These are phyloP conservation scores for Caryopteris hybrid DNA, from an alignment of 305 asterid genomes.

Conservation along the genomic window DNA sequence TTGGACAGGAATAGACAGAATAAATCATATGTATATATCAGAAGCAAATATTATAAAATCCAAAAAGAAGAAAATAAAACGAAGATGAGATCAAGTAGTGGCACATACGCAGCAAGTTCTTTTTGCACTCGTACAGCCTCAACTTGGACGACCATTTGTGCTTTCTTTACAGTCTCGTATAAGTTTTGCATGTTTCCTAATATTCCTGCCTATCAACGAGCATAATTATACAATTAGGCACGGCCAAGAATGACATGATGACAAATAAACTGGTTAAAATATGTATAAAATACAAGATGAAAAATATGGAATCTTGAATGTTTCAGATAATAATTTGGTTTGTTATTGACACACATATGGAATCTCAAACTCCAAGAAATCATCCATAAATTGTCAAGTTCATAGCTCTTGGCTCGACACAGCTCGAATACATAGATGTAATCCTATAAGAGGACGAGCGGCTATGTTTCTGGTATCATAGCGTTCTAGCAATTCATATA, in stretches of 20 bases:
- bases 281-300: background rate
- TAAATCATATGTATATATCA: background rate
- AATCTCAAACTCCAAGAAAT: background rate
- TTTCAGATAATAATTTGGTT: background rate
- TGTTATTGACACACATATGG: background rate
- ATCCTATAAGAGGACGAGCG: no score
- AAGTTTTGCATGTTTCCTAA: slow-evolving; percentile 96
- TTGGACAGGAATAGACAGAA: slow-evolving; percentile 10
- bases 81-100: slow-evolving; percentile 6
- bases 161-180: slow-evolving; percentile 93
- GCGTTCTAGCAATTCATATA: no score
- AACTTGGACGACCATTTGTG: slow-evolving; percentile 97
- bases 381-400: background rate
- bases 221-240: slow-evolving; percentile 6
- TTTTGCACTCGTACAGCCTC: slow-evolving; percentile 94
- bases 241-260: background rate
- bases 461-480: no score
- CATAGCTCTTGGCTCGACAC: background rate
- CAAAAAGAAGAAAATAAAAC: background rate
- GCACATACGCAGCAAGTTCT: slow-evolving; percentile 84
- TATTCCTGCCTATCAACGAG: slow-evolving; percentile 68
- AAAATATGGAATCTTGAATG: background rate
- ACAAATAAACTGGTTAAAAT: background rate
- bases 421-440: no score
- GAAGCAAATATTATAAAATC: no score